phyloP scores from a whole-genome alignment of 306 rosid genomes.

The Quercus agrifolia region DNA sequence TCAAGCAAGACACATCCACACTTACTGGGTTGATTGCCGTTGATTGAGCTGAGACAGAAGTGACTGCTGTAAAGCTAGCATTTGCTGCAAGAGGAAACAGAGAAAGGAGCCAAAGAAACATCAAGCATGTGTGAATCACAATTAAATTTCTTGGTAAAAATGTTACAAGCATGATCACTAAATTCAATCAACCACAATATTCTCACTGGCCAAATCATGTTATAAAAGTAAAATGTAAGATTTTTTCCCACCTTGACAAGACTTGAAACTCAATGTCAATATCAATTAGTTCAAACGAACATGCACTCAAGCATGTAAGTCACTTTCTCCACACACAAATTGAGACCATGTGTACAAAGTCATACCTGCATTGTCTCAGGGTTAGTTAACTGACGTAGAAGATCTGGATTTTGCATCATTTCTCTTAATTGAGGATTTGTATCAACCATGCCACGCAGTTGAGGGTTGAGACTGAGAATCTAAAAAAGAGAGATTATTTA shows the following conservation, averaged over 20 bases:
- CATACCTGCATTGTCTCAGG: constrained; percentile 59
- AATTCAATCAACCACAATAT: not conserved
- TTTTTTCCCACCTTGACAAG: not conserved
- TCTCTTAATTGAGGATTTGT: constrained; percentile 56
- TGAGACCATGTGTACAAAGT: not conserved
- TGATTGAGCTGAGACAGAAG: constrained; percentile 45
- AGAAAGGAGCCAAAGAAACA: not conserved
- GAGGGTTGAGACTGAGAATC: constrained; percentile 50
- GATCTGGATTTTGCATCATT: constrained; percentile 65
- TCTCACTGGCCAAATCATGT: not conserved
- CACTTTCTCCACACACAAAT: too few relatives aligned
- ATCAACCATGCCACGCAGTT: constrained; percentile 50
- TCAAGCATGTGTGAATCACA: not conserved
- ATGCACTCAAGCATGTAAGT: not conserved
- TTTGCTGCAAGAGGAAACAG: constrained; percentile 38
- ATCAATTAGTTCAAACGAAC: not conserved
- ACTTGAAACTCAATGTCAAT: not conserved
- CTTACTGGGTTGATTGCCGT: constrained; percentile 51
- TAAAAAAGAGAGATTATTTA: constrained; percentile 6
- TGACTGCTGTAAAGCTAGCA: constrained; percentile 48
- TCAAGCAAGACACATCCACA: not conserved
- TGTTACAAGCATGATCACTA: not conserved
- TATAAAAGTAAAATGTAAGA: not conserved
- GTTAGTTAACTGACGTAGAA: constrained; percentile 50
- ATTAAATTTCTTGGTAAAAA: not conserved